Evolutionary conservation across 164 flowering plant genomes (phyloP).

Genomic region (Vitis vinifera): DNA sequence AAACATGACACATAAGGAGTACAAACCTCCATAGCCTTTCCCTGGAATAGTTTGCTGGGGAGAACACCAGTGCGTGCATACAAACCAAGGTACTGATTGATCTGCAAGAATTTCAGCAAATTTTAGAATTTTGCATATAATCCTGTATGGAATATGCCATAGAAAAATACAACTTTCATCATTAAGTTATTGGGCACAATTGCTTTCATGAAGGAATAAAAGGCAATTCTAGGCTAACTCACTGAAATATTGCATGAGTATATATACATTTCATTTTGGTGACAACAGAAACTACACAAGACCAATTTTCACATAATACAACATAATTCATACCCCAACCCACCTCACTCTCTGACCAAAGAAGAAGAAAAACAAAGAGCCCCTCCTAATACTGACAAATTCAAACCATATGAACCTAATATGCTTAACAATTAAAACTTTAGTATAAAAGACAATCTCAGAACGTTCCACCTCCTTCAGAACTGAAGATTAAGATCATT

Average conservation of each 20-base stretch:
- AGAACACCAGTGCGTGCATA: constrained; percentile 60
- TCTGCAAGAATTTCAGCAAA: constrained; percentile 44
- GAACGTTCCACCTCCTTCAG: no score
- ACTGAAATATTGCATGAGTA: background rate
- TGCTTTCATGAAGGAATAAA: background rate
- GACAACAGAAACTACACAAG: background rate
- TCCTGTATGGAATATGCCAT: background rate
- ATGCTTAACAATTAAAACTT: no score
- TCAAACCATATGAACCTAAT: no score
- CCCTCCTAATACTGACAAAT: no score
- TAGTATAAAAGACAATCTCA: no score
- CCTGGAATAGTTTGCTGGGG: constrained; percentile 76
- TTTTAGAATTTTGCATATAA: background rate
- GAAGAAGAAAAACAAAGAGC: no score
- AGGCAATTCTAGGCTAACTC: background rate
- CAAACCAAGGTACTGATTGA: constrained; percentile 63
- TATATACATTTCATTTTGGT: background rate
- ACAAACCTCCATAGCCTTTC: constrained; percentile 68
- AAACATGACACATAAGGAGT: background rate
- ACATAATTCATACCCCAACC: no score
- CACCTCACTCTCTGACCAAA: no score
- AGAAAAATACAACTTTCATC: background rate
- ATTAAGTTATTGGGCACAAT: background rate
- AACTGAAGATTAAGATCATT: no score
- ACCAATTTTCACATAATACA: no score